Evolutionary conservation across 352 stramenopile species (phyloP).

Genomic region (Phytophthora lateralis): DNA sequence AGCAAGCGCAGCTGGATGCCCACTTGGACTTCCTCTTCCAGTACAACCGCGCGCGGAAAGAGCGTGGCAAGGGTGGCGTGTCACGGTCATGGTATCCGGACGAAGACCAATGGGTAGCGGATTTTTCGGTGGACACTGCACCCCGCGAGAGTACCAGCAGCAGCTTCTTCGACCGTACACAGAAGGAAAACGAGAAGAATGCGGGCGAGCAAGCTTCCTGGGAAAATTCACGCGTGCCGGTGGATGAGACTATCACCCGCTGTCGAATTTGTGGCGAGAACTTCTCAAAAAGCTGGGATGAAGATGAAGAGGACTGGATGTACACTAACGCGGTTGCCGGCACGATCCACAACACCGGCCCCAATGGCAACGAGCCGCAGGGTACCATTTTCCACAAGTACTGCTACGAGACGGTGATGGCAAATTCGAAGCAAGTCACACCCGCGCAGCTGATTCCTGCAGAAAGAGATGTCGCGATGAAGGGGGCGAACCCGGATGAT

Average conservation of each 20-base stretch:
- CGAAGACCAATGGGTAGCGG: slow-evolving; percentile 81
- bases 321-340: slow-evolving; percentile 88
- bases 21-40: slow-evolving; percentile 90
- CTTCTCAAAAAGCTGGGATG: slow-evolving; percentile 85
- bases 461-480: slow-evolving; percentile 38
- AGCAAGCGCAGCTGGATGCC: slow-evolving; percentile 76
- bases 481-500: slow-evolving; percentile 18
- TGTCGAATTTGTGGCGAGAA: slow-evolving; percentile 87
- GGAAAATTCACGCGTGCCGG: slow-evolving; percentile 74
- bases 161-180: slow-evolving; percentile 75
- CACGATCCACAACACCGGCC: slow-evolving; percentile 62
- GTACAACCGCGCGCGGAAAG: slow-evolving; percentile 82
- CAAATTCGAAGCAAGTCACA: slow-evolving; percentile 84
- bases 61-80: slow-evolving; percentile 80
- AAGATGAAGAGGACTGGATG: slow-evolving; percentile 92
- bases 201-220: slow-evolving; percentile 54
- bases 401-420: slow-evolving; percentile 85
- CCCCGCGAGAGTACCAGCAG: slow-evolving; percentile 78
- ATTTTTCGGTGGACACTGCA: slow-evolving; percentile 66
- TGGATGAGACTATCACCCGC: slow-evolving; percentile 79
- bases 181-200: slow-evolving; percentile 58
- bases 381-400: slow-evolving; percentile 92
- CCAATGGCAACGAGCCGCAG: slow-evolving; percentile 40
- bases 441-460: slow-evolving; percentile 71
- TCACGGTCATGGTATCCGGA: slow-evolving; percentile 86